Conservation (phyloP, 768 basidiomycete species). For the Trametes cingulata region DNA sequence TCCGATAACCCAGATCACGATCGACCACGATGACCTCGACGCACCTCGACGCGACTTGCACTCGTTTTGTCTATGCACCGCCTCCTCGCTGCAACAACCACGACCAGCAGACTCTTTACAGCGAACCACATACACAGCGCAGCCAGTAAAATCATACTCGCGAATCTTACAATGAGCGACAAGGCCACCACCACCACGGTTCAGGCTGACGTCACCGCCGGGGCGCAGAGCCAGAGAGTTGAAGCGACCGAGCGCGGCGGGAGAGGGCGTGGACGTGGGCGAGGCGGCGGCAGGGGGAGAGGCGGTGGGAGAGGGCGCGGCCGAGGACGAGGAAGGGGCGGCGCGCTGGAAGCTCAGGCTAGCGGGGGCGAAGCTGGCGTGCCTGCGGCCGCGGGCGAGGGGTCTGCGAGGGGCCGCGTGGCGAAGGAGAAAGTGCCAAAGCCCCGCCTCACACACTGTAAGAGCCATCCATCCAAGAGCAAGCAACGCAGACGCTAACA, state of each 20-base stretch:
- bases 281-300: constrained; percentile 5
- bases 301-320: constrained; percentile 6
- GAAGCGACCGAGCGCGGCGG: background rate
- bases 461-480: background rate
- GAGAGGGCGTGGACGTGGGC: constrained; percentile 3
- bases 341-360: background rate
- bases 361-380: background rate
- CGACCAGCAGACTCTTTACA: too few species aligned
- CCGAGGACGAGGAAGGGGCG: background rate
- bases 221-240: too few species aligned
- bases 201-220: background rate
- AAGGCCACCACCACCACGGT: too few species aligned
- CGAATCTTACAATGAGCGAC: too few species aligned
- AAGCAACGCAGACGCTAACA: too few species aligned
- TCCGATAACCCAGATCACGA: too few species aligned
- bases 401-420: background rate
- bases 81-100: too few species aligned
- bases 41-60: too few species aligned
- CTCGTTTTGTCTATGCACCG: too few species aligned
- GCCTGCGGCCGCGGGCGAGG: background rate
- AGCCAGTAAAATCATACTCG: too few species aligned
- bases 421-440: constrained; percentile 3
- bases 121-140: too few species aligned
- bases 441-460: constrained; percentile 25
- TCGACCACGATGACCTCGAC: too few species aligned